Evolutionary conservation across 2,329 filamentous ascomycete genomes (phyloP), one percentile per base, ranked within the genome.

Genomic region (Dactylonectria macrodidyma): DNA sequence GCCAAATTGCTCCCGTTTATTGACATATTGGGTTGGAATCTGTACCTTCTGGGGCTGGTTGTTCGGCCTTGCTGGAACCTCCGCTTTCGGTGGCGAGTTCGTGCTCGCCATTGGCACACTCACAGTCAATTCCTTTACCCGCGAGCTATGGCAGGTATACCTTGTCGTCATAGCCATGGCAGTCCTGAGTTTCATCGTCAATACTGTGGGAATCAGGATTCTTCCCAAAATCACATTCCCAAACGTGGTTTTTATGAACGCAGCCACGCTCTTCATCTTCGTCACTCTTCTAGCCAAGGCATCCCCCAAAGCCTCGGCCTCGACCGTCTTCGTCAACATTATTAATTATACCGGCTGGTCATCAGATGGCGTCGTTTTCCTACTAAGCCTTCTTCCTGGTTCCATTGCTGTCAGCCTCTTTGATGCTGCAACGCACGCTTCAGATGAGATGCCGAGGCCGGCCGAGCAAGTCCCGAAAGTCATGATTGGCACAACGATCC

Each of bases 1-100:
- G 6, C 10, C 1, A 2, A 62, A 33, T 33, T 46, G 14, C 14
- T 12, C 34, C 5, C 59, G 59, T 3, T 26, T 41, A 5, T 26
- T 52, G n/a, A 54, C 14, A 36, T 62, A 62, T 34, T 36, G 19
- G 38, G 26, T 30, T 33, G 59, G 59, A 3, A 3, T 26, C 47
- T 41, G 34, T 10, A 62, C 50, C 5, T 36, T n/a, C 19, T 44
- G 34, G 16, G 30, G 33, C 5, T 62, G 59, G 59, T 16, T 51
- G 16, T 51, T 60, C 19, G 58, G 16, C 38, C 22, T 59, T 4
- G 16, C 41, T 59, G 56, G 38, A 5, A 47, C 56, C 24, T 16
- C 41, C 36, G 30, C 22, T 9, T 30, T 33, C 16, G 56, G 14
- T 5, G n/a, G n/a, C 30, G 3, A 44, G 11, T 57, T 57, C 54